phyloP scores from a whole-genome alignment of 345 rosid species.

The Camelina sativa region DNA sequence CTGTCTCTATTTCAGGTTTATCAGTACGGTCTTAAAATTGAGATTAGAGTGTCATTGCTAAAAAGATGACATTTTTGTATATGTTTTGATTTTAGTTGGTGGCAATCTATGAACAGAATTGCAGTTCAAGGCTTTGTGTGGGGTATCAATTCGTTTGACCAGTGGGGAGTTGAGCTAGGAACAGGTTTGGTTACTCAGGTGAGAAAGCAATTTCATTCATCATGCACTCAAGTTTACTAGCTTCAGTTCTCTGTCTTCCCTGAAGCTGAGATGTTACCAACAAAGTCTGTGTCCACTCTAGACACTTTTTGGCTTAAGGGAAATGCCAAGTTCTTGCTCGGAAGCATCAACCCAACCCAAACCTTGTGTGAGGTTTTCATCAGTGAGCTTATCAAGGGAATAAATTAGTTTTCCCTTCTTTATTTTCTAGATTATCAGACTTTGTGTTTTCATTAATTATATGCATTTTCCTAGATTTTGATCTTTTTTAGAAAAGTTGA shows the following conservation, averaged over 20 bases:
- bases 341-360: conserved; percentile 65
- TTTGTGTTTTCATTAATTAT: too few species aligned
- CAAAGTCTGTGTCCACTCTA: conserved; percentile 57
- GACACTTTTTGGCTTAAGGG: conserved; percentile 85
- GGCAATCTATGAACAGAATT: conserved; percentile 91
- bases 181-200: conserved; percentile 97
- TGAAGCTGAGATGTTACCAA: conserved; percentile 59
- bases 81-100: conserved; percentile 57
- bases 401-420: too few species aligned
- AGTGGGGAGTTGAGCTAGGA: conserved; percentile 99
- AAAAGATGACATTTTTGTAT: background rate
- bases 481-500: too few species aligned
- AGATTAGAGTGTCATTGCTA: conserved; percentile 19
- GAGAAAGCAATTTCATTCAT: conserved; percentile 79
- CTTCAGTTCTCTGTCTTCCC: conserved; percentile 59
- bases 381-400: too few species aligned
- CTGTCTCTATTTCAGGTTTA: conserved; percentile 15
- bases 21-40: background rate
- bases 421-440: too few species aligned
- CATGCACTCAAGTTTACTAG: conserved; percentile 66
- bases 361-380: conserved; percentile 57
- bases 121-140: conserved; percentile 94
- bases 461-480: too few species aligned
- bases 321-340: conserved; percentile 66
- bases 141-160: conserved; percentile 98